A percentile compares a stretch with the other conserved stretches of the same genome.
Evolutionary conservation across 2,329 filamentous ascomycete species (phyloP).

Genomic region (Tolypocladium nubicola): DNA sequence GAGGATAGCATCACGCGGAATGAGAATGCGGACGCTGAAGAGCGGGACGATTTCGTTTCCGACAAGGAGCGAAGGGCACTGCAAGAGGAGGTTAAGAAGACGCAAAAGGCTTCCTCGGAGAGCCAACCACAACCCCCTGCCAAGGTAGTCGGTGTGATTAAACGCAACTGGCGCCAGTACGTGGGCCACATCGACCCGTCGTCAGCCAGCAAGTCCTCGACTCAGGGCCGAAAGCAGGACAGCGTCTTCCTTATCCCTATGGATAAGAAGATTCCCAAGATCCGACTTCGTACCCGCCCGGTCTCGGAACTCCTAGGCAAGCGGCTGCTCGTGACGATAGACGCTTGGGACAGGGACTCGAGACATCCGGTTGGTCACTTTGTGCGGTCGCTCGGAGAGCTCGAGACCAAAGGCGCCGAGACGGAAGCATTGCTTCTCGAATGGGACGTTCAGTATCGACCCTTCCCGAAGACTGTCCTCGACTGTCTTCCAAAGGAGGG

Average conservation of each 20-base stretch:
- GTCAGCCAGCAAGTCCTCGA: constrained; percentile 63
- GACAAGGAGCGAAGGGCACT: constrained; percentile 78
- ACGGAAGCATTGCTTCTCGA: constrained; percentile 90
- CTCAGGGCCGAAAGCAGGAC: constrained; percentile 75
- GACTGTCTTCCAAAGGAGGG: constrained; percentile 88
- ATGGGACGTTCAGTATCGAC: constrained; percentile 94
- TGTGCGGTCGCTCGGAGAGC: constrained; percentile 80
- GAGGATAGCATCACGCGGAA: constrained; percentile 87
- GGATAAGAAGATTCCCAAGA: constrained; percentile 97
- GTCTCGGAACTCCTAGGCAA: constrained; percentile 83
- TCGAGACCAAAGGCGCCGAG: constrained; percentile 96
- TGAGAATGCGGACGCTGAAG: constrained; percentile 82
- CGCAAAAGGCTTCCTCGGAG: constrained; percentile 67
- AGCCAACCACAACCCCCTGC: constrained; percentile 81
- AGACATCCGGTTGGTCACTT: constrained; percentile 90
- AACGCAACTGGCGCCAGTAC: constrained; percentile 96
- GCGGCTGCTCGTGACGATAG: constrained; percentile 84
- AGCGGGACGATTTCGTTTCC: constrained; percentile 66
- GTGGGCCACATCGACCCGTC: constrained; percentile 90
- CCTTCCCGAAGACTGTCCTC: constrained; percentile 89
- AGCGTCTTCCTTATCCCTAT: constrained; percentile 93
- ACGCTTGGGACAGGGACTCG: constrained; percentile 90
- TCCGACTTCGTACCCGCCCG: constrained; percentile 83
- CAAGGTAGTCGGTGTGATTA: constrained; percentile 82
- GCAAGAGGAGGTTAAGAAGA: constrained; percentile 82